phyloP scores from a whole-genome alignment of 1,284 basidiomycete species.

The Sparassis latifolia region DNA sequence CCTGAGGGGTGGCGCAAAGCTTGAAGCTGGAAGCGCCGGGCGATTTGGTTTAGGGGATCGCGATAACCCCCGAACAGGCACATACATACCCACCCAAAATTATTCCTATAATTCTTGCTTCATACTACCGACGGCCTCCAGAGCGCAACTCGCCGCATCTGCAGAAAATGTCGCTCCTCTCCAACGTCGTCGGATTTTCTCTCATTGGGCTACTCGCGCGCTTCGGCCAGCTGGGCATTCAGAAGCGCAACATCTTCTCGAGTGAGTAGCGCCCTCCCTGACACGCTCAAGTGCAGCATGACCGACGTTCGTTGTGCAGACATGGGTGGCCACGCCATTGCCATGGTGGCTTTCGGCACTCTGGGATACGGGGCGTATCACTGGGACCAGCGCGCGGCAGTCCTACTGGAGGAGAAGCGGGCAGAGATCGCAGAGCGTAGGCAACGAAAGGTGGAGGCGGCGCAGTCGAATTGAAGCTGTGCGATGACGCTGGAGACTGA shows the following conservation, averaged over 20 bases:
- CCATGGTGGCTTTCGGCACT: constrained; percentile 64
- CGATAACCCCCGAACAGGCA: too few species aligned
- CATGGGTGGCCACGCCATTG: constrained; percentile 53
- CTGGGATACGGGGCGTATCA: constrained; percentile 63
- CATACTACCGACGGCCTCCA: background rate
- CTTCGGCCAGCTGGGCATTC: constrained; percentile 77
- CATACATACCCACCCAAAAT: background rate
- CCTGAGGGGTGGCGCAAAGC: too few species aligned
- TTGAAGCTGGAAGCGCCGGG: too few species aligned
- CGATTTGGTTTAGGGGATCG: too few species aligned
- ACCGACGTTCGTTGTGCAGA: constrained; percentile 32
- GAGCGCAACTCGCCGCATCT: background rate
- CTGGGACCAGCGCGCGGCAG: constrained; percentile 55
- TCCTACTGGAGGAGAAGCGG: constrained; percentile 55
- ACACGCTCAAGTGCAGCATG: background rate
- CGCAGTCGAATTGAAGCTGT: background rate
- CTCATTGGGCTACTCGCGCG: constrained; percentile 72
- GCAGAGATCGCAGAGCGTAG: constrained; percentile 48
- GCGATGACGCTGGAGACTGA: too few species aligned
- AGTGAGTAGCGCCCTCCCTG: constrained; percentile 41
- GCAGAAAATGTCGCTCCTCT: constrained; percentile 59
- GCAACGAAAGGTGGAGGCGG: constrained; percentile 27
- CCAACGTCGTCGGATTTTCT: constrained; percentile 73
- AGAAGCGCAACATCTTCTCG: constrained; percentile 57
- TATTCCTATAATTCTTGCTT: background rate